Evolutionary conservation across 2,329 filamentous ascomycete species (phyloP), one percentile per base, ranked within the genome.

Genomic region (Penicillium sp.): DNA sequence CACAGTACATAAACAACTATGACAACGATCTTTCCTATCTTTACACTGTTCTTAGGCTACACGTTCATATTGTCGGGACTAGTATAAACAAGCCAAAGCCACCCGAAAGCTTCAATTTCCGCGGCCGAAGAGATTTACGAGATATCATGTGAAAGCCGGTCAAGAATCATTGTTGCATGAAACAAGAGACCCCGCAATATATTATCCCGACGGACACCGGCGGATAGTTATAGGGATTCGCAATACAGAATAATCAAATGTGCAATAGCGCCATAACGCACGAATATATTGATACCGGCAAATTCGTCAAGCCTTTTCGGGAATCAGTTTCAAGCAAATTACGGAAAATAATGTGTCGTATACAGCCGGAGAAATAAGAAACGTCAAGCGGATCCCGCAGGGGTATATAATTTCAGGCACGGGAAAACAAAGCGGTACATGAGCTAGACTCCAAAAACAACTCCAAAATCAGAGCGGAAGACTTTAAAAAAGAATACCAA

Each of bases 191-290:
- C 51, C 61, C 61, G 45, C 58, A 53, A 30, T 47, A 3, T 19
- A 31, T 16, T 49, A 26, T 42, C 14, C 62, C 62, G 62, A 61
- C 62, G 61, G 61, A 65, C 53, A 53, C 62, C 61, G 61, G 31
- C 46, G 46, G 54, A 26, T n/a, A 31, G 5, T 17, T 25, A 17
- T 22, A 28, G 25, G 10, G 31, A 47, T 45, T 28, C n/a, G 14
- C 17, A 38, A 28, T 36, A 28, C 3, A 14, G 22, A 33, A 22
- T 28, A 17, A 17, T 22, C 8, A 5, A 22, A 5, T n/a, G 4
- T 30, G 35, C 25, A 30, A 25, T 45, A 28, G 9, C 26, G 11
- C 16, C 37, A 53, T 8, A 40, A 35, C 4, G 26, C 26, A 28
- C 11, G 30, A 31, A 2, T 33, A 16, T 33, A 33, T 33, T 33